Base-by-base conservation (phyloP, 306 rosid genomes). In the Biancaea sappan region DNA sequence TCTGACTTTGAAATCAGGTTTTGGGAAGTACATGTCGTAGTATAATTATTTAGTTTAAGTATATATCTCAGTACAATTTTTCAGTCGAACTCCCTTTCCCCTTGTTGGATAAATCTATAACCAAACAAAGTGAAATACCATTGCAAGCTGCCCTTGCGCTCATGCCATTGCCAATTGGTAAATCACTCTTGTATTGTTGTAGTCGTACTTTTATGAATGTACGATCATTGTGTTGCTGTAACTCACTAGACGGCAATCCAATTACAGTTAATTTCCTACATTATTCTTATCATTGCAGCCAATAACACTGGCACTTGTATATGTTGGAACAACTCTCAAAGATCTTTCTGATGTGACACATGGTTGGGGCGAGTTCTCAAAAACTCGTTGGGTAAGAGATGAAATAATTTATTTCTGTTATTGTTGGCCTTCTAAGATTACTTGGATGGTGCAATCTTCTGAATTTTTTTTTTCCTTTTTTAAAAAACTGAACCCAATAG, bases 311-410 rank as follows among this genome's bases (percentile, higher is more conserved):
- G 95, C 90, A 46, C 85, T 94, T 26, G 97, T 94, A 53, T 94
- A 94, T 59, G 81, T 87, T 57, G 99, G 97, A 86, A 94, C 99
- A 71, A 94, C 96, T 73, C 92, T 94, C 57, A 94, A 94, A 80
- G 97, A 94, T 86, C 90, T 94, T 63, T 94, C 99, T 64, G 99
- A 92, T 67, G 97, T 94, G 63, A 89, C 97, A 24, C 97, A 94
- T 70, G 93, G 99, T 34, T 94, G 99, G 99, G 69, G 86, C 59
- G 97, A 87, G 66, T 84, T 94, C 79, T 87, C 97, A 21, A 88
- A 81, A 77, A 83, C 97, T 61, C 95, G 91, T 70, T 92, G 93
- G 99, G 99, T 94, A 84, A 84, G 92, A 69, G 32, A 52, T 70
- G 62, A 65, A 21, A 54, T 76, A 69, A 67, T 59, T 12, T 58